A percentile compares a stretch with the other conserved stretches of the same genome.
phyloP scores from a whole-genome alignment of 2,329 filamentous ascomycete genomes.

The Cercospora sp. region DNA sequence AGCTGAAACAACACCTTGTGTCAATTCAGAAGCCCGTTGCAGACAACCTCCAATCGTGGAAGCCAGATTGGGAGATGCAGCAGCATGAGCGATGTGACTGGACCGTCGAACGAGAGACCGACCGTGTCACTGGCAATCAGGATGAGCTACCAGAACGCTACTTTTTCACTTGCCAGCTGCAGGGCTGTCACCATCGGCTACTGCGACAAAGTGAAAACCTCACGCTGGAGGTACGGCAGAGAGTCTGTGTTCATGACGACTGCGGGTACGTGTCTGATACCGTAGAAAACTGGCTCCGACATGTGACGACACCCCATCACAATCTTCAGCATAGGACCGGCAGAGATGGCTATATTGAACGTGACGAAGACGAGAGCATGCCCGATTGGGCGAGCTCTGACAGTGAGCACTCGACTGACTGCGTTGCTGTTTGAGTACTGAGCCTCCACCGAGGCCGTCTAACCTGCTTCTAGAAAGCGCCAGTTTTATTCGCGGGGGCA shows the following conservation, averaged over 20 bases:
- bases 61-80: conserved; percentile 15
- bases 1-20: conserved; percentile 13
- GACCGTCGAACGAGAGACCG: conserved; percentile 12
- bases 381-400: conserved; percentile 1
- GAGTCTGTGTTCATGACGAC: conserved; percentile 23
- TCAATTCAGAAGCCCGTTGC: background rate
- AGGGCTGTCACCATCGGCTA: conserved; percentile 20
- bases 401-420: conserved; percentile 13
- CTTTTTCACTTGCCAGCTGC: conserved; percentile 17
- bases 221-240: conserved; percentile 13
- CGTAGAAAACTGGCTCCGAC: conserved; percentile 21
- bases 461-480: conserved; percentile 4
- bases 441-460: background rate
- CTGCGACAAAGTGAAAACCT: conserved; percentile 19
- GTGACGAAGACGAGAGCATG: background rate
- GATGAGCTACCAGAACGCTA: conserved; percentile 11
- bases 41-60: conserved; percentile 7
- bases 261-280: conserved; percentile 23
- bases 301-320: conserved; percentile 20
- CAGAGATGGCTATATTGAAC: background rate
- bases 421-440: background rate
- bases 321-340: background rate
- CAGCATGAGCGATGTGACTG: conserved; percentile 19
- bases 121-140: background rate
- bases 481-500: background rate